Evolutionary conservation across 2,329 filamentous ascomycete species (phyloP).

Genomic region (Colletotrichum tamarilloi): DNA sequence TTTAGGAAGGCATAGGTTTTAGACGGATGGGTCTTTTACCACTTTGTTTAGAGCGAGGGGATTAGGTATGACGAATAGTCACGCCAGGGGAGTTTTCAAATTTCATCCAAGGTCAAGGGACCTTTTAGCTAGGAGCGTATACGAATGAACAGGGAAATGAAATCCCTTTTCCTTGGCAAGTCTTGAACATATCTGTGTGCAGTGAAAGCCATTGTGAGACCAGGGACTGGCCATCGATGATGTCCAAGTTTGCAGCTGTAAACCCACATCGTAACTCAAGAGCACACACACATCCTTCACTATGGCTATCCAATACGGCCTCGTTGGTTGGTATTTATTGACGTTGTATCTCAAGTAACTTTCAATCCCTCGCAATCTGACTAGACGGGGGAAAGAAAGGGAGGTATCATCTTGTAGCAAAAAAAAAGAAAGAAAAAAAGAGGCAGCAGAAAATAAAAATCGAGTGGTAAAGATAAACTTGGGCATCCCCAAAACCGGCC

Average conservation of each 20-base stretch:
- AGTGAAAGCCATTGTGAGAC: not conserved
- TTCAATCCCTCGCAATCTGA: slow-evolving; percentile 14
- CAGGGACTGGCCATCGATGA: too few species aligned
- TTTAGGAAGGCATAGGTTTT: slow-evolving; percentile 1
- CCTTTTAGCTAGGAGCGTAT: slow-evolving; percentile 4
- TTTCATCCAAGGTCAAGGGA: not conserved
- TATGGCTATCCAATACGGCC: not conserved
- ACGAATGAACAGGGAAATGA: slow-evolving; percentile 6
- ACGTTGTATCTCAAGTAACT: not conserved
- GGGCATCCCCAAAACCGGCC: not conserved
- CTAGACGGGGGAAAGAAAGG: not conserved
- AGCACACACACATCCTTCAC: not conserved
- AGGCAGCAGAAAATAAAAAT: slow-evolving; percentile 7
- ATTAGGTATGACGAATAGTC: not conserved
- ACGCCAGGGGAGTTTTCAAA: not conserved
- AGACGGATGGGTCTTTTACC: not conserved
- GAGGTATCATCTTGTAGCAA: slow-evolving; percentile 33
- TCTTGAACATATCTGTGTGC: too few species aligned
- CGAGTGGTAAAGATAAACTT: slow-evolving; percentile 9
- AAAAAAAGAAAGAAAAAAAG: not conserved
- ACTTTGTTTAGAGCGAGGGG: not conserved
- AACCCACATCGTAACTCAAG: too few species aligned
- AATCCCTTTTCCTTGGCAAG: not conserved
- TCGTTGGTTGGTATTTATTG: not conserved
- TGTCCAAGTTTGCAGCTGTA: too few species aligned